Conservation (phyloP, 805 yeast species). For the Candida endomychidarum region DNA sequence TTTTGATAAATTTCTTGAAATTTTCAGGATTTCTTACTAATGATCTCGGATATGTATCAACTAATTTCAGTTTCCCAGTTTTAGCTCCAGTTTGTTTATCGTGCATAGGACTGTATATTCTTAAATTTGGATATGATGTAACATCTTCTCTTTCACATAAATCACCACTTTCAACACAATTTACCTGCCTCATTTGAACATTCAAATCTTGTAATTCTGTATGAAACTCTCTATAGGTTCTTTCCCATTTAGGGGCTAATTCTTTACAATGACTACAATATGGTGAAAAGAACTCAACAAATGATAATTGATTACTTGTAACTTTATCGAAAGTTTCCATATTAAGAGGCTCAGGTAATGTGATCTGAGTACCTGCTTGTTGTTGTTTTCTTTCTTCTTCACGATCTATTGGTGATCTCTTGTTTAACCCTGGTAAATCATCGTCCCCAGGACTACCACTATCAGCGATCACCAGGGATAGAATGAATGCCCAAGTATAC, state of each 20-base stretch:
- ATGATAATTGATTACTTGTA: constrained; percentile 56
- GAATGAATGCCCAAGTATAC: background rate
- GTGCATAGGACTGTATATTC: constrained; percentile 63
- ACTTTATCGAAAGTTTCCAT: constrained; percentile 49
- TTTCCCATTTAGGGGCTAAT: constrained; percentile 82
- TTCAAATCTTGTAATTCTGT: constrained; percentile 44
- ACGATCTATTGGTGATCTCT: background rate
- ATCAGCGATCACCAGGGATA: background rate
- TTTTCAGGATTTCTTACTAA: constrained; percentile 48
- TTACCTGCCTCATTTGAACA: constrained; percentile 69
- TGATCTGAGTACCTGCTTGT: constrained; percentile 9
- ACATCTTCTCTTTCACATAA: constrained; percentile 71
- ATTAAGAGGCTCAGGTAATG: constrained; percentile 53
- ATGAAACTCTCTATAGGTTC: constrained; percentile 52
- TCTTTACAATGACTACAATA: constrained; percentile 79
- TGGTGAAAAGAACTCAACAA: constrained; percentile 90
- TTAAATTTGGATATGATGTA: constrained; percentile 64
- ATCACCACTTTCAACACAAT: constrained; percentile 86
- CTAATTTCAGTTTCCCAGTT: constrained; percentile 29
- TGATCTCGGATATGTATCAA: constrained; percentile 47
- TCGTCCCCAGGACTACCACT: too few species aligned
- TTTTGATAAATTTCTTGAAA: constrained; percentile 53
- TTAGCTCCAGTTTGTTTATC: constrained; percentile 25
- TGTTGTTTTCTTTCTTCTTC: background rate
- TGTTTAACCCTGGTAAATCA: too few species aligned